Evolutionary conservation across 805 yeast species (phyloP).

Genomic region (Blastobotrys chiropterorum): DNA sequence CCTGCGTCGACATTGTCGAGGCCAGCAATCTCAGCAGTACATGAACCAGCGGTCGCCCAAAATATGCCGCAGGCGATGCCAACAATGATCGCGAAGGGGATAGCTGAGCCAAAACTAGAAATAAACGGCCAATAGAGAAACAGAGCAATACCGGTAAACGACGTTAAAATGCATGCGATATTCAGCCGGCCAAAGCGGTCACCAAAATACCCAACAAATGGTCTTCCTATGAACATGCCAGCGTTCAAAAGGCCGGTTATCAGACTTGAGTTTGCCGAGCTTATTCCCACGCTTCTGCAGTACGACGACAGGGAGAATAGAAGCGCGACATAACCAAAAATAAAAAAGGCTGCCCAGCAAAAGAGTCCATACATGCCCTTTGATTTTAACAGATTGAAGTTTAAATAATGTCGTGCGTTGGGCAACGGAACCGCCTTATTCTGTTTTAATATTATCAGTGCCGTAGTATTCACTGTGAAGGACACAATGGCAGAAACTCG

Average conservation of each 20-base stretch:
- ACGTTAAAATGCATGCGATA: slow-evolving; percentile 22
- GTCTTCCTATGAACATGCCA: slow-evolving; percentile 47
- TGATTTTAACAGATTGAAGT: neutral
- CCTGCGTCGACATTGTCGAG: neutral
- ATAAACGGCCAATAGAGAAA: neutral
- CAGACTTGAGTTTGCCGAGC: neutral
- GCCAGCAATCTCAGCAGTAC: neutral
- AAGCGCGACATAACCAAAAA: neutral
- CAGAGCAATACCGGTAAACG: neutral
- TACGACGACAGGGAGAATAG: neutral
- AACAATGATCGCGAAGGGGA: neutral
- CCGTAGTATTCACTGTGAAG: neutral
- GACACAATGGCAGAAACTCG: neutral
- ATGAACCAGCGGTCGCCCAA: neutral
- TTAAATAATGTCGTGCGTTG: neutral
- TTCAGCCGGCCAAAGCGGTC: slow-evolving; percentile 45
- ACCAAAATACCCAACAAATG: slow-evolving; percentile 41
- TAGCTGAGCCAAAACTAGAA: neutral
- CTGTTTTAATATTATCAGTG: neutral
- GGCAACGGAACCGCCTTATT: neutral
- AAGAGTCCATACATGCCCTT: neutral
- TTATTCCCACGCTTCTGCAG: neutral
- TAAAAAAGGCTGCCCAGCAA: neutral
- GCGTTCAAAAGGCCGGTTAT: slow-evolving; percentile 31
- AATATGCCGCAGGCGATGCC: neutral